A percentile compares a stretch with the other conserved stretches of the same genome.
Conservation (phyloP, 129 eudicot species). For the Saposhnikovia divaricata region DNA sequence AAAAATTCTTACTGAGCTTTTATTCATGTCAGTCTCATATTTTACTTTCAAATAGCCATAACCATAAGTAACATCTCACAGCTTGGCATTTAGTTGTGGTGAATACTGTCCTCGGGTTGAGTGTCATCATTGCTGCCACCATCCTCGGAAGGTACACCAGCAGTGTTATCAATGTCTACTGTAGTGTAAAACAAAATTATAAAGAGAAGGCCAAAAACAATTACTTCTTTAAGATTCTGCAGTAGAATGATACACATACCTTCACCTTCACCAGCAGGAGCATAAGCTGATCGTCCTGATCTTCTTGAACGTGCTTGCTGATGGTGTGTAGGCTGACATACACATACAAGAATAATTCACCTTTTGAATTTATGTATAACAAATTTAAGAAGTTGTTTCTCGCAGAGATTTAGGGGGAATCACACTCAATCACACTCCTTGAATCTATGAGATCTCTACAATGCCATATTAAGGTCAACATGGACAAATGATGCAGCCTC, state of each 20-base stretch:
- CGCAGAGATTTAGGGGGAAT: background rate
- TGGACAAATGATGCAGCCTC: background rate
- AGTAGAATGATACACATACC: constrained; percentile 22
- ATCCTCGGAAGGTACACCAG: constrained; percentile 26
- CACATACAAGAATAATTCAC: background rate
- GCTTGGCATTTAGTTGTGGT: background rate
- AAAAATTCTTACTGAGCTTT: background rate
- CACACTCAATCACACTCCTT: background rate
- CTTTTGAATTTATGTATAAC: no score
- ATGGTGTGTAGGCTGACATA: constrained; percentile 71
- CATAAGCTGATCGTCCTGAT: constrained; percentile 70
- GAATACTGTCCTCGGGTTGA: background rate
- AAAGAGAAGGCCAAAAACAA: background rate
- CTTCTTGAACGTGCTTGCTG: constrained; percentile 68
- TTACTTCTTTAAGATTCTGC: background rate
- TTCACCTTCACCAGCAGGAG: constrained; percentile 63
- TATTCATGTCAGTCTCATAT: background rate
- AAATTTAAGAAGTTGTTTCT: background rate
- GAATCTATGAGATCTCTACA: background rate
- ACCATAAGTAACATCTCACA: background rate
- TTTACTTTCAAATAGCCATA: background rate
- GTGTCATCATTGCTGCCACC: constrained; percentile 1
- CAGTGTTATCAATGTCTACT: constrained; percentile 27
- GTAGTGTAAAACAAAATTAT: background rate
- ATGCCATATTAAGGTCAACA: background rate